These are phyloP conservation scores for Parachaetomium inaequale DNA, from an alignment of 495 filamentous ascomycete species.

Conservation along the genomic window DNA sequence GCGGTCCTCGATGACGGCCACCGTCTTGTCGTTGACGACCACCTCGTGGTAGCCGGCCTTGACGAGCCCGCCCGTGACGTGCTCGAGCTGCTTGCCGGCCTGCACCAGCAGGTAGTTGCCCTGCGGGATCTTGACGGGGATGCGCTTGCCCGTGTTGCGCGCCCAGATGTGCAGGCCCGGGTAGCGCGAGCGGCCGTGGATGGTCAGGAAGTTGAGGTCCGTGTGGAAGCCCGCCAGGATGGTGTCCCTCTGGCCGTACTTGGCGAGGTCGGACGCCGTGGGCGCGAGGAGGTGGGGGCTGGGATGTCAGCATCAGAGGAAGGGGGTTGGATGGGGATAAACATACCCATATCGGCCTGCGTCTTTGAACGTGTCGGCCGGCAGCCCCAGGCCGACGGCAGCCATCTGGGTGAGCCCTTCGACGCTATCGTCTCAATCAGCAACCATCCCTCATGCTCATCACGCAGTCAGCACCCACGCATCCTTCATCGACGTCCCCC, in stretches of 20 bases:
- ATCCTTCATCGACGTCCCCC: conserved; percentile 50
- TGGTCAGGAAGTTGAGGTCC: conserved; percentile 54
- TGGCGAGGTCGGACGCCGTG: conserved; percentile 47
- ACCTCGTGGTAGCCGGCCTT: conserved; percentile 55
- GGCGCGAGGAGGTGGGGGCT: conserved; percentile 52
- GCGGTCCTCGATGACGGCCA: conserved; percentile 37
- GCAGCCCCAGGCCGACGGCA: conserved; percentile 46
- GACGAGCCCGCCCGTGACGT: conserved; percentile 49
- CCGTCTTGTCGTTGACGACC: conserved; percentile 46
- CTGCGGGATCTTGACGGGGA: conserved; percentile 47
- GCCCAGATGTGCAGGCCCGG: conserved; percentile 54
- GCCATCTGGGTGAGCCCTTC: conserved; percentile 49
- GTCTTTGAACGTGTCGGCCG: conserved; percentile 42
- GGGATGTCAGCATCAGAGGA: neutral
- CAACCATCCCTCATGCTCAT: neutral
- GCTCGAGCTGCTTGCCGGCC: conserved; percentile 53
- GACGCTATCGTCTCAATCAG: conserved; percentile 30
- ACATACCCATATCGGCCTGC: conserved; percentile 49
- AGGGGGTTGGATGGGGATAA: neutral
- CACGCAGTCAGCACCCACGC: conserved; percentile 36
- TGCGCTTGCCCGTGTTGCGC: conserved; percentile 48
- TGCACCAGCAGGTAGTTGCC: conserved; percentile 50
- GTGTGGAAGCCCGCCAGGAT: conserved; percentile 54
- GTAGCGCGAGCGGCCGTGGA: conserved; percentile 53
- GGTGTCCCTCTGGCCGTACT: conserved; percentile 46